Evolutionary conservation across 495 filamentous ascomycete species (phyloP), one percentile per base, ranked within the genome.

Genomic region (Penicillium canescens): DNA sequence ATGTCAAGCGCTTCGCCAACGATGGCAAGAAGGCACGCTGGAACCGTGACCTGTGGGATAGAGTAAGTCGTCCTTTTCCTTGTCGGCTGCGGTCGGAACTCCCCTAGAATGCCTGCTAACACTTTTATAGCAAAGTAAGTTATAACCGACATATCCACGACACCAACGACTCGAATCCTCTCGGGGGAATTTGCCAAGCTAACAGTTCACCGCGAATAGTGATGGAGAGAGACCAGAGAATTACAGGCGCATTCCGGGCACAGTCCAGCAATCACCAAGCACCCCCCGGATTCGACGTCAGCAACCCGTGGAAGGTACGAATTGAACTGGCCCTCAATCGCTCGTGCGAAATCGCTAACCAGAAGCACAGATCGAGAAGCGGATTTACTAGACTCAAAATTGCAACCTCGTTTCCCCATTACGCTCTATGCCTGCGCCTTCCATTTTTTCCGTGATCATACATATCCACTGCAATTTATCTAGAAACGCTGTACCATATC

Each of bases 161-260:
- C 9, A 20, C 14, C 21, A 24, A 31, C 9, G n/a, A 44, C 11
- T 10, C 21, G 4, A 36, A 41, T 6, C 4, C 18, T 3, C 33
- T 14, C 36, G 40, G 11, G 6, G 6, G 39, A 54, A 18, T 39
- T 23, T 31, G 36, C 18, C 12, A 49, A 2, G 39, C 55, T 57
- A 46, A 69, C 62, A 36, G 57, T 42, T 24, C 18, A 55, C n/a
- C 49, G 14, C 31, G 18, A 42, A 59, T 60, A 98, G 94, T 99
- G 95, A 96, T 98, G 92, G 88, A 97, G 52, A 84, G 94, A 65
- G 94, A 99, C 68, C 77, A 86, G 60, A 81, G 94, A 66, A 81
- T 99, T 68, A 99, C 94, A 44, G 94, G 94, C 55, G 82, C 69
- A 44, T 61, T 88, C 62, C 81, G 95, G 76, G 95, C 92, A 36